phyloP scores from a whole-genome alignment of 2,329 filamentous ascomycete genomes.

The Aspergillus bombycis region DNA sequence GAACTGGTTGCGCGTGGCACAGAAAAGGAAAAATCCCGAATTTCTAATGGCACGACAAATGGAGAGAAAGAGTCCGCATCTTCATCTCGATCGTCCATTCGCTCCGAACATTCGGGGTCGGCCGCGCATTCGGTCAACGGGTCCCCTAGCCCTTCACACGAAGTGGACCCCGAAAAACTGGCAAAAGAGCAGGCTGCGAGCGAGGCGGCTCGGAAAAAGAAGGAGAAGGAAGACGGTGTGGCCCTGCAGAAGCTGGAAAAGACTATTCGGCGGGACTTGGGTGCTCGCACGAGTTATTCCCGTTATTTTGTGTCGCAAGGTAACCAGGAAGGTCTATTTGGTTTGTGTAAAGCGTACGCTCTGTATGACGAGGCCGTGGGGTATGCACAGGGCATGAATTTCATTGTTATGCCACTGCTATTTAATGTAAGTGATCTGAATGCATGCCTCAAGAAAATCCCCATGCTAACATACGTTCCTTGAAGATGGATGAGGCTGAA shows the following conservation, averaged over 20 bases:
- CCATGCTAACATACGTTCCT: neutral
- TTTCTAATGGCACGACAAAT: slow-evolving; percentile 53
- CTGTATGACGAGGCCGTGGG: slow-evolving; percentile 92
- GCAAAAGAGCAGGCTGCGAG: slow-evolving; percentile 67
- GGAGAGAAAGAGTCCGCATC: slow-evolving; percentile 66
- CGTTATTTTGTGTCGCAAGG: slow-evolving; percentile 92
- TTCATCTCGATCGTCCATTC: slow-evolving; percentile 80
- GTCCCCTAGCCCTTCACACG: slow-evolving; percentile 59
- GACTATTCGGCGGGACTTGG: slow-evolving; percentile 85
- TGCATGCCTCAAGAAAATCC: neutral
- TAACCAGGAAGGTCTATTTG: slow-evolving; percentile 90
- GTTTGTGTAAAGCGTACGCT: slow-evolving; percentile 96
- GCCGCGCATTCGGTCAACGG: slow-evolving; percentile 60
- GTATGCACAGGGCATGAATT: slow-evolving; percentile 99
- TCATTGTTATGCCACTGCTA: slow-evolving; percentile 91
- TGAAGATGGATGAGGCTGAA: slow-evolving; percentile 91
- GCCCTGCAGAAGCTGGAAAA: slow-evolving; percentile 85
- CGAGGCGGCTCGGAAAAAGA: slow-evolving; percentile 72
- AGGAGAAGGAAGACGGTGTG: slow-evolving; percentile 74
- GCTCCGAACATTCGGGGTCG: slow-evolving; percentile 73
- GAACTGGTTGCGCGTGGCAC: slow-evolving; percentile 80
- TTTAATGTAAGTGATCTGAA: slow-evolving; percentile 71
- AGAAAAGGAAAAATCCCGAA: slow-evolving; percentile 71
- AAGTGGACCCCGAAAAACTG: slow-evolving; percentile 66
- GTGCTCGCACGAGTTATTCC: slow-evolving; percentile 91